Evolutionary conservation across 352 stramenopile genomes (phyloP).

Genomic region (Phytophthora citricola): DNA sequence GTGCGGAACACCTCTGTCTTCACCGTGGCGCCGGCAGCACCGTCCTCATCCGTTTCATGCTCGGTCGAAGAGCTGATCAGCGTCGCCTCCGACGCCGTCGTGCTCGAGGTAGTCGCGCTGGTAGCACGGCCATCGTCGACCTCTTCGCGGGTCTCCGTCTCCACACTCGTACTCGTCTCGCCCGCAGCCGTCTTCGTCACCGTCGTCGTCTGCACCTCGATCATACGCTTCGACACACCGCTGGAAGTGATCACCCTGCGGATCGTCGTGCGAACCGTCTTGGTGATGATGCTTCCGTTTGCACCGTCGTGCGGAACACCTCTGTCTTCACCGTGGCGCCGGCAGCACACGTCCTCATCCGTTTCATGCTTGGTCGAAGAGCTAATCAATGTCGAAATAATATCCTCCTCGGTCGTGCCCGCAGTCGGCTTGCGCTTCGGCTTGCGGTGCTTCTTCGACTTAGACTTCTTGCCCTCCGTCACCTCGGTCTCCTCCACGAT

Average conservation of each 20-base stretch:
- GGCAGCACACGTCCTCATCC: no score
- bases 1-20: no score
- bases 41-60: no score
- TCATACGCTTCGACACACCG: constrained; percentile 24
- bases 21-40: no score
- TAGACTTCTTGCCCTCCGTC: background rate
- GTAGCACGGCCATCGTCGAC: constrained; percentile 10
- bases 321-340: constrained; percentile 8
- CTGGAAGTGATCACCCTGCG: constrained; percentile 23
- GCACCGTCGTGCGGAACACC: constrained; percentile 14
- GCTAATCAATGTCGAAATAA: background rate
- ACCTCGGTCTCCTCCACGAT: background rate
- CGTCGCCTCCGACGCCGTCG: constrained; percentile 21
- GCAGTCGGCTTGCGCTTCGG: constrained; percentile 1
- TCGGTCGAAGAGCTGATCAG: background rate
- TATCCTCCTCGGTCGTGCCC: background rate
- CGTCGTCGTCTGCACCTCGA: constrained; percentile 27
- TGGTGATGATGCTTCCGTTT: constrained; percentile 21
- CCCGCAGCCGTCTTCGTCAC: constrained; percentile 14
- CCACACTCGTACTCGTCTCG: constrained; percentile 21
- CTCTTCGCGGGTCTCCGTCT: constrained; percentile 31
- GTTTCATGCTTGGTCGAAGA: no score
- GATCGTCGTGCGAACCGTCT: constrained; percentile 28
- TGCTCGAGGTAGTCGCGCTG: constrained; percentile 1
- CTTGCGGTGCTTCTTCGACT: background rate